These are phyloP conservation scores for Cryptococcus maquisensis DNA, from an alignment of 1,284 basidiomycete species.

Conservation along the genomic window DNA sequence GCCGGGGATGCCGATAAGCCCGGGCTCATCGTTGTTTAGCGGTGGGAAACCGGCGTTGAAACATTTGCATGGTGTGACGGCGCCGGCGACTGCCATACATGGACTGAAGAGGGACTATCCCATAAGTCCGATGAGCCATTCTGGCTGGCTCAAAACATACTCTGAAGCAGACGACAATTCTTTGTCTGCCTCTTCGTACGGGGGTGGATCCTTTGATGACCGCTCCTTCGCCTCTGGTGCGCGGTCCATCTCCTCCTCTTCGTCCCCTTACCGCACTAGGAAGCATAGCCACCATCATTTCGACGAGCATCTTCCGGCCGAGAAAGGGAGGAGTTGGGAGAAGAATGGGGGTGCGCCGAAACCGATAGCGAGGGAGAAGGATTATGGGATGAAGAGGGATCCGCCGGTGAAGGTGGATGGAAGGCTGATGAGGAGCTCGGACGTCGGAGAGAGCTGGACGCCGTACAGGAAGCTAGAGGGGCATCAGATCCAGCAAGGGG, in stretches of 20 bases:
- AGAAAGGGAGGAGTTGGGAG: slow-evolving; percentile 12
- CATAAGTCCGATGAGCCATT: slow-evolving; percentile 1
- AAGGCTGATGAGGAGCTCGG: not conserved
- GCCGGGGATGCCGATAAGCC: not conserved
- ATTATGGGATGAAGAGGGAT: slow-evolving; percentile 2
- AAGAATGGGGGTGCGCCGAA: slow-evolving; percentile 12
- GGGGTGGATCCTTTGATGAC: not conserved
- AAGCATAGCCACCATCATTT: not conserved
- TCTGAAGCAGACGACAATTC: not conserved
- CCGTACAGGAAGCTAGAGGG: slow-evolving; percentile 7
- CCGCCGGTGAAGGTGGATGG: not conserved
- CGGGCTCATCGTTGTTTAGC: not conserved
- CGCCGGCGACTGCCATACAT: not conserved
- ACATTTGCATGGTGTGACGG: not conserved
- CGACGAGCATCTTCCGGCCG: not conserved
- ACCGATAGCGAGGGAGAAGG: slow-evolving; percentile 7
- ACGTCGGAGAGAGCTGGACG: not conserved
- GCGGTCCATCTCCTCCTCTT: not conserved
- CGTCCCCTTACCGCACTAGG: not conserved
- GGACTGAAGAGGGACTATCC: not conserved
- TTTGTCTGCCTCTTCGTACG: not conserved
- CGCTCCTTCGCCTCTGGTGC: not conserved
- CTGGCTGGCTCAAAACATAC: slow-evolving; percentile 2
- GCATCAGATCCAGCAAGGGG: too few species aligned
- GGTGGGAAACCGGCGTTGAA: not conserved